Conservation (phyloP, 352 stramenopile species). For the Phytophthora melonis region DNA sequence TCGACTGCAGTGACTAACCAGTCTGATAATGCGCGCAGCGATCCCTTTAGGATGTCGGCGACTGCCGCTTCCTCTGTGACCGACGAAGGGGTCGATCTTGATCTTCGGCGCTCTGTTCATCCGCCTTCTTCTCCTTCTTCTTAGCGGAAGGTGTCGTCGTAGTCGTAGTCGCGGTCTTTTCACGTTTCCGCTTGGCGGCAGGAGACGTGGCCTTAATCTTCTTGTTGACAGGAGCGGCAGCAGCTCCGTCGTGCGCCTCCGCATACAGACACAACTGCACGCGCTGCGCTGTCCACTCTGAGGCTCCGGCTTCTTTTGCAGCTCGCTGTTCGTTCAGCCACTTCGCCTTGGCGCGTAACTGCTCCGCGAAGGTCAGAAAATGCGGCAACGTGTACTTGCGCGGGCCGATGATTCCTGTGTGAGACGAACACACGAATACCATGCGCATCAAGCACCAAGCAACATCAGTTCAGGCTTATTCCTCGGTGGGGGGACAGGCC, state of each 20-base stretch:
- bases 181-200: conserved; percentile 33
- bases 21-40: not conserved
- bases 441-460: not conserved
- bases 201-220: conserved; percentile 15
- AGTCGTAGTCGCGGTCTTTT: conserved; percentile 3
- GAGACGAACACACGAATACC: not conserved
- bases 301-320: conserved; percentile 27
- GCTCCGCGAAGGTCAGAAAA: conserved; percentile 68
- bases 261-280: conserved; percentile 82
- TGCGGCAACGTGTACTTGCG: conserved; percentile 85
- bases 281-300: conserved; percentile 66
- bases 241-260: conserved; percentile 32
- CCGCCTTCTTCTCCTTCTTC: conserved; percentile 15
- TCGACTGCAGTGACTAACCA: not conserved
- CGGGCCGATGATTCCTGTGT: conserved; percentile 66
- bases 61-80: conserved; percentile 35
- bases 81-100: conserved; percentile 25
- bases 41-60: conserved; percentile 6
- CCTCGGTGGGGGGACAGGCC: not conserved
- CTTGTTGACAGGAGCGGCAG: conserved; percentile 1
- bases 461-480: not conserved
- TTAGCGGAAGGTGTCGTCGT: conserved; percentile 4
- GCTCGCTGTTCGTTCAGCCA: conserved; percentile 60
- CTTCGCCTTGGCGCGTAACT: conserved; percentile 61
- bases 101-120: conserved; percentile 12